phyloP scores from a whole-genome alignment of 306 rosid species.

The Medicago truncatula region MtrunA17r5.0-ANR NC_053042.1:12334501-12335000 shows the following conservation, averaged over 20 bases:
- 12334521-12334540: background rate
- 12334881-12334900: too few relatives aligned
- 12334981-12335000: too few relatives aligned
- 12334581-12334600: background rate
- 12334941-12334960: too few relatives aligned
- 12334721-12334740: too few relatives aligned
- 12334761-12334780: too few relatives aligned
- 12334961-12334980: too few relatives aligned
- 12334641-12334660: background rate
- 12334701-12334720: background rate
- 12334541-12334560: constrained; percentile 28
- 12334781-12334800: background rate
- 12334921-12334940: too few relatives aligned
- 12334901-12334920: too few relatives aligned
- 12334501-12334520: constrained; percentile 40
- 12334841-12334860: too few relatives aligned
- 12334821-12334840: background rate
- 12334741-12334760: too few relatives aligned
- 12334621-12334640: background rate
- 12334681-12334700: background rate
- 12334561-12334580: background rate
- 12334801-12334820: background rate
- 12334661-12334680: background rate
- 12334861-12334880: too few relatives aligned
- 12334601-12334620: background rate